These are phyloP conservation scores for Sclerotinia subarctica DNA, from an alignment of 2,329 filamentous ascomycete genomes.

Conservation along the genomic window DNA sequence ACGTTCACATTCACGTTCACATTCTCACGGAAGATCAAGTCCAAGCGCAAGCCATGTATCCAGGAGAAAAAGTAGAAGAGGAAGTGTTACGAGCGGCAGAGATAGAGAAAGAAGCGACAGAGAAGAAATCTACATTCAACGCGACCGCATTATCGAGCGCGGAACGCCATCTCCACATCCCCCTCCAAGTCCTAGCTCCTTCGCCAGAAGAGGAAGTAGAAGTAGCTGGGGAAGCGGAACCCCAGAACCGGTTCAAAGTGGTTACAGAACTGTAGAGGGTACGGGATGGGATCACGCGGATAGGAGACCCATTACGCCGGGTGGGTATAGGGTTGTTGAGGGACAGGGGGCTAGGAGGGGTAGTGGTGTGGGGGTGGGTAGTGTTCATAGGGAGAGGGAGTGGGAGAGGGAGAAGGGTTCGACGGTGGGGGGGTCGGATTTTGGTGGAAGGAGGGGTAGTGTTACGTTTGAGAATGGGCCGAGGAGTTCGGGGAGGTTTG, in stretches of 20 bases:
- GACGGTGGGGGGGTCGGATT: neutral
- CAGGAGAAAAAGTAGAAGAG: neutral
- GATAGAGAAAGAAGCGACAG: neutral
- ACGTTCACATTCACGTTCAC: neutral
- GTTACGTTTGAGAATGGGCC: neutral
- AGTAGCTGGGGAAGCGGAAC: constrained; percentile 1
- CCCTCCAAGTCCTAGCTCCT: constrained; percentile 1
- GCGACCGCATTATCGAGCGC: constrained; percentile 13
- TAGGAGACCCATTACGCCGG: neutral
- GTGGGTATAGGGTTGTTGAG: constrained; percentile 16
- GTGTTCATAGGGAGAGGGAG: neutral
- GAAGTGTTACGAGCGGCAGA: neutral
- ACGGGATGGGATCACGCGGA: constrained; percentile 1
- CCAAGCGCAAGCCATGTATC: constrained; percentile 6
- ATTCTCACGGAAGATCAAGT: neutral
- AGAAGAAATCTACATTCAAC: constrained; percentile 11
- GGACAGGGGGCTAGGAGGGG: neutral
- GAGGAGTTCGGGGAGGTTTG: constrained; percentile 9
- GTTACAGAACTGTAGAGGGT: constrained; percentile 1
- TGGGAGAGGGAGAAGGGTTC: neutral
- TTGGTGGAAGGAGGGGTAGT: constrained; percentile 2
- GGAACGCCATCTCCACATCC: constrained; percentile 1
- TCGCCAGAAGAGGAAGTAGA: neutral
- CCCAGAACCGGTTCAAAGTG: neutral
- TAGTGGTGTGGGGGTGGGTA: neutral